A percentile compares a stretch with the other conserved stretches of the same genome.
These are phyloP conservation scores for Leccinum variicolor DNA, from an alignment of 768 basidiomycete genomes.

Conservation along the genomic window DNA sequence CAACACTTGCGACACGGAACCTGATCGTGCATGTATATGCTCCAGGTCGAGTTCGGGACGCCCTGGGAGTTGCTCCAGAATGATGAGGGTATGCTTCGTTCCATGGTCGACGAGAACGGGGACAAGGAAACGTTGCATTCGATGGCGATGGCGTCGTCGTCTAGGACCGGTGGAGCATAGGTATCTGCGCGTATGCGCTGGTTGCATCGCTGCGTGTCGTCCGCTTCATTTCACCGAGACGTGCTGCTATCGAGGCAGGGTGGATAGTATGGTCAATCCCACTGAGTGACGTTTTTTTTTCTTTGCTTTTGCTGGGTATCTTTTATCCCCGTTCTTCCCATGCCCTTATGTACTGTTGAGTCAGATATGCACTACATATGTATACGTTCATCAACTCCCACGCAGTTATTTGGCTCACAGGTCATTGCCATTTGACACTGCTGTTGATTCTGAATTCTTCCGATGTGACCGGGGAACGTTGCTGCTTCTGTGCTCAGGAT, in stretches of 20 bases:
- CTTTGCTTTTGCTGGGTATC: not conserved
- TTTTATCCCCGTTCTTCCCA: not conserved
- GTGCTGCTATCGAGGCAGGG: not conserved
- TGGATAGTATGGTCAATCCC: not conserved
- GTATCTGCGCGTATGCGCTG: not conserved
- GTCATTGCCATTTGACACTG: too few relatives aligned
- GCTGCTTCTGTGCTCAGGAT: not conserved
- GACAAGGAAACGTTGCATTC: slow-evolving; percentile 48
- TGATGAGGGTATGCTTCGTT: slow-evolving; percentile 46
- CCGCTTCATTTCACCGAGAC: not conserved
- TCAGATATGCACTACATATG: too few relatives aligned
- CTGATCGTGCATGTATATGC: not conserved
- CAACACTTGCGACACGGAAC: not conserved
- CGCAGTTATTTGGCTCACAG: too few relatives aligned
- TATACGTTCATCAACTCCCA: too few relatives aligned
- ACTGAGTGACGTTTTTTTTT: not conserved
- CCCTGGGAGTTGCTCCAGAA: slow-evolving; percentile 51
- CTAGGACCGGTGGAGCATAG: not conserved
- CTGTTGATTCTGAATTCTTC: not conserved
- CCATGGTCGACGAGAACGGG: slow-evolving; percentile 55
- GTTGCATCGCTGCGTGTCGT: not conserved
- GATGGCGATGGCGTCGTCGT: slow-evolving; percentile 24
- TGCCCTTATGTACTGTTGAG: too few relatives aligned
- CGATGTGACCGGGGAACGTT: too few relatives aligned
- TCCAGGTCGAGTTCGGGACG: slow-evolving; percentile 42